Evolutionary conservation across 768 basidiomycete species (phyloP), one percentile per base, ranked within the genome.

Genomic region (Russula sp.): DNA sequence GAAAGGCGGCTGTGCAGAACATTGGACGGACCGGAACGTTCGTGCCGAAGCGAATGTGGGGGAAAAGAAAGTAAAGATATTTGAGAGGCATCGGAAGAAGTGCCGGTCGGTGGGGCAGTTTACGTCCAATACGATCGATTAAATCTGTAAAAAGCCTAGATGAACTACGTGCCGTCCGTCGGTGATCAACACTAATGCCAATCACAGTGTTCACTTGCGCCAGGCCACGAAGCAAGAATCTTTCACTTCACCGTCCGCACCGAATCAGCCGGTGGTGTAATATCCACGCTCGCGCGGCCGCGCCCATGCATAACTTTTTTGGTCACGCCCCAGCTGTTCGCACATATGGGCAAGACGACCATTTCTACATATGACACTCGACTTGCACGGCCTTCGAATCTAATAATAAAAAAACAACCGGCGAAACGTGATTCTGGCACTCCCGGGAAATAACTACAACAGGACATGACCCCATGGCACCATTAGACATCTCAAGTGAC

Each of bases 11-110:
- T 53, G 51, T 43, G 51, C 35, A 36, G 25, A 32, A 14, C n/a
- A n/a, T 9, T 59, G 22, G 22, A 39, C 35, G 58, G 58, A 52
- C 58, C 58, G 58, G 51, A 45, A 35, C 29, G 41, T 43, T 46
- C 45, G 46, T 3, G 36, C 25, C 25, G 25, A 29, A 29, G 2
- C 25, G 25, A 29, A 29, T 29, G 25, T 29, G 25, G 25, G 25
- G 25, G 25, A 3, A 3, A 3, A 3, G 25, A 3, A 3, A 3
- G 25, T 1, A 29, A 29, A 29, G 25, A 29, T 29, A 29, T 29
- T 29, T 29, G 25, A 29, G 25, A 29, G 25, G 25, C 38, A 51
- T 42, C 58, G 58, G 41, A 35, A 16, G 41, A 14, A 22, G 8
- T 51, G 41, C 49, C 41, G 49, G 20, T 38, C 58, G 35, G 35